Percentiles rank a stretch among this genome's conserved stretches.
These are phyloP conservation scores for Aquilaria agallochum DNA, from an alignment of 441 rosid genomes.

Conservation along the genomic window DNA sequence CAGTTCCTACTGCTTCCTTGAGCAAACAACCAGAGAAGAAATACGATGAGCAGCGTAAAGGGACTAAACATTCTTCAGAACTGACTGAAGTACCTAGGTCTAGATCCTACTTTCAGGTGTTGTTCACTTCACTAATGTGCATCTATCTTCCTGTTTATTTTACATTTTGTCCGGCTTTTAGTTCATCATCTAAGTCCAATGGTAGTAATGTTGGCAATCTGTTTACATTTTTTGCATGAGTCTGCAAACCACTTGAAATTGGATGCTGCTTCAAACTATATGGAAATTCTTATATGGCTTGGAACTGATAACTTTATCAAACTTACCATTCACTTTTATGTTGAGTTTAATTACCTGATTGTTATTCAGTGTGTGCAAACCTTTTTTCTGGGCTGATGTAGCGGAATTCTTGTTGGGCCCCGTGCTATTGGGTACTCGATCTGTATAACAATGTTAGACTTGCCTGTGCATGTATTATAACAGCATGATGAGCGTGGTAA, in stretches of 20 bases:
- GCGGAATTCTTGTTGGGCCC: slow-evolving; percentile 44
- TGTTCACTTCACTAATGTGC: slow-evolving; percentile 6
- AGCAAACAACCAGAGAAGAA: slow-evolving; percentile 48
- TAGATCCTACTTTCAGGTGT: slow-evolving; percentile 65
- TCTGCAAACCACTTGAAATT: background rate
- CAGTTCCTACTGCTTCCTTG: slow-evolving; percentile 26
- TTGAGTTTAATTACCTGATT: slow-evolving; percentile 33
- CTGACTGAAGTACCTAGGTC: slow-evolving; percentile 49
- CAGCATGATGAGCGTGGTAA: slow-evolving; percentile 83
- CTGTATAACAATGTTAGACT: slow-evolving; percentile 72
- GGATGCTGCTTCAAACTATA: background rate
- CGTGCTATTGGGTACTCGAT: slow-evolving; percentile 45
- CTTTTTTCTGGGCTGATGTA: slow-evolving; percentile 50
- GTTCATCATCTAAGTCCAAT: too few species aligned
- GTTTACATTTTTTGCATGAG: too few species aligned
- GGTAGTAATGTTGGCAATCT: too few species aligned
- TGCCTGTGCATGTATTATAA: slow-evolving; percentile 84
- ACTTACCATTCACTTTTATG: slow-evolving; percentile 13
- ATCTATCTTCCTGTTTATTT: slow-evolving; percentile 5
- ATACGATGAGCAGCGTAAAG: slow-evolving; percentile 29
- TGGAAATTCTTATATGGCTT: background rate
- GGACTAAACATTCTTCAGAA: background rate
- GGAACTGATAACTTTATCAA: slow-evolving; percentile 13
- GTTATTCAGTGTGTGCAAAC: slow-evolving; percentile 42
- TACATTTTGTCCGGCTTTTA: background rate